Conservation (phyloP, 306 rosid species). For the Sicyos edulis region DNA sequence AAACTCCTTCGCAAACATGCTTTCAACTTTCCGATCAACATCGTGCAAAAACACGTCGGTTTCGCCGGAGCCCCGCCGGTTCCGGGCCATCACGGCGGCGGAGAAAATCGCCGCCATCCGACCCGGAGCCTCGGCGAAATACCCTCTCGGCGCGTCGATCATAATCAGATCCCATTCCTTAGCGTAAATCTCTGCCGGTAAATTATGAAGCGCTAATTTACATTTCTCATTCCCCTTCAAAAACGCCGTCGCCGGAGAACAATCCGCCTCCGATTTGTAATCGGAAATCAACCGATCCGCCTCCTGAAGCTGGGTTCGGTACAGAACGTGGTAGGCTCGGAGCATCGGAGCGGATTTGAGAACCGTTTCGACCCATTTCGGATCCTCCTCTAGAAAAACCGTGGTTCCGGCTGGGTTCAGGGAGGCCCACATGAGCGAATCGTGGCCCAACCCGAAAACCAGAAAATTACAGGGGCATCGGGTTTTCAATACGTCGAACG, state of each 20-base stretch:
- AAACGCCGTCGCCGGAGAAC: slow-evolving; percentile 38
- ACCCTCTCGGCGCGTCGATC: slow-evolving; percentile 85
- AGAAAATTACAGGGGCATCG: slow-evolving; percentile 60
- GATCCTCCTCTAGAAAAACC: slow-evolving; percentile 82
- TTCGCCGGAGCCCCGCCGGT: slow-evolving; percentile 52
- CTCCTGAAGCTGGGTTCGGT: slow-evolving; percentile 61
- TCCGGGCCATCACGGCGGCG: slow-evolving; percentile 83
- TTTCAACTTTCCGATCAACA: slow-evolving; percentile 81
- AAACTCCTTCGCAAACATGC: slow-evolving; percentile 62
- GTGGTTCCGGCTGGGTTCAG: slow-evolving; percentile 74
- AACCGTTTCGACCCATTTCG: slow-evolving; percentile 71
- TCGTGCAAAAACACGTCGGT: slow-evolving; percentile 91
- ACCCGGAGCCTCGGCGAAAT: slow-evolving; percentile 79
- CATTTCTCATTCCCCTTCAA: slow-evolving; percentile 53
- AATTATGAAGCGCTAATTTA: slow-evolving; percentile 53
- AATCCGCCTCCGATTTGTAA: slow-evolving; percentile 35
- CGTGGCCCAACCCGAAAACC: slow-evolving; percentile 82
- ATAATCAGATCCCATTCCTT: slow-evolving; percentile 87
- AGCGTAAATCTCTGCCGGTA: slow-evolving; percentile 62
- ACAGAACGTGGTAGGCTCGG: slow-evolving; percentile 50
- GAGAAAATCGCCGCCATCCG: slow-evolving; percentile 85
- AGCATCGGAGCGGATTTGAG: slow-evolving; percentile 56
- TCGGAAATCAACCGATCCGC: slow-evolving; percentile 33
- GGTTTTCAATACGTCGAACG: slow-evolving; percentile 54
- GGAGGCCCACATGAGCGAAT: slow-evolving; percentile 92